phyloP scores from a whole-genome alignment of 768 basidiomycete species.

The Mycena albidolilacea region DNA sequence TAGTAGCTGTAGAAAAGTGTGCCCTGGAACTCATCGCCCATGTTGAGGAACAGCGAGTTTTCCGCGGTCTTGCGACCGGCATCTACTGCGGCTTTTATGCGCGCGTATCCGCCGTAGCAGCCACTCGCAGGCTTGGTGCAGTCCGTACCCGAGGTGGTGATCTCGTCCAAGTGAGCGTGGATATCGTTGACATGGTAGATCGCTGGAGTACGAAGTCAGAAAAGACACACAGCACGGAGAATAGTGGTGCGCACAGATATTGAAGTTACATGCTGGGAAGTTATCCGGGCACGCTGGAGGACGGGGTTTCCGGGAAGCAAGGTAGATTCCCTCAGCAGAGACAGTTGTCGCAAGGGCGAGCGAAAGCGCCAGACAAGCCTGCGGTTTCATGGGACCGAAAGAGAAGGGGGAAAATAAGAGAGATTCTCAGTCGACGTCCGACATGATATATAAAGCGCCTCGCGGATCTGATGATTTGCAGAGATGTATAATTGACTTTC shows the following conservation, averaged over 20 bases:
- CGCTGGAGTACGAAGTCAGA: slow-evolving; percentile 32
- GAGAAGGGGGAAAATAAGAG: slow-evolving; percentile 1
- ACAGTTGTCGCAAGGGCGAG: slow-evolving; percentile 12
- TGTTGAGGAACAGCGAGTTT: slow-evolving; percentile 59
- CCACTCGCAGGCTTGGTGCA: slow-evolving; percentile 53
- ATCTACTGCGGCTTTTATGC: slow-evolving; percentile 57
- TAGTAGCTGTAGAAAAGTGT: slow-evolving; percentile 63
- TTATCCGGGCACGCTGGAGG: slow-evolving; percentile 12
- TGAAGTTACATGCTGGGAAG: slow-evolving; percentile 24
- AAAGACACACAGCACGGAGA: not conserved
- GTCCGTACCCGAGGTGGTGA: slow-evolving; percentile 52
- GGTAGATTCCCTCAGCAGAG: slow-evolving; percentile 9
- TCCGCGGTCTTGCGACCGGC: slow-evolving; percentile 47
- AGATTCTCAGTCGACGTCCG: slow-evolving; percentile 1
- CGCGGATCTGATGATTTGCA: no score
- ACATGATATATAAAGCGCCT: not conserved
- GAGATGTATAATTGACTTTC: not conserved
- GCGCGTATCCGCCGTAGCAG: slow-evolving; percentile 60
- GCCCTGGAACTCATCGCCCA: slow-evolving; percentile 66
- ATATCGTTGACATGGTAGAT: slow-evolving; percentile 62
- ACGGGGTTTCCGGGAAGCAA: not conserved
- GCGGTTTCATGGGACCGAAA: slow-evolving; percentile 23
- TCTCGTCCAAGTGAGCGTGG: slow-evolving; percentile 60
- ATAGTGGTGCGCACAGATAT: slow-evolving; percentile 23
- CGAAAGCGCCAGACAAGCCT: slow-evolving; percentile 1